Conservation (phyloP, 2,329 filamentous ascomycete species). For the Colletotrichum lindemuthianum region DNA sequence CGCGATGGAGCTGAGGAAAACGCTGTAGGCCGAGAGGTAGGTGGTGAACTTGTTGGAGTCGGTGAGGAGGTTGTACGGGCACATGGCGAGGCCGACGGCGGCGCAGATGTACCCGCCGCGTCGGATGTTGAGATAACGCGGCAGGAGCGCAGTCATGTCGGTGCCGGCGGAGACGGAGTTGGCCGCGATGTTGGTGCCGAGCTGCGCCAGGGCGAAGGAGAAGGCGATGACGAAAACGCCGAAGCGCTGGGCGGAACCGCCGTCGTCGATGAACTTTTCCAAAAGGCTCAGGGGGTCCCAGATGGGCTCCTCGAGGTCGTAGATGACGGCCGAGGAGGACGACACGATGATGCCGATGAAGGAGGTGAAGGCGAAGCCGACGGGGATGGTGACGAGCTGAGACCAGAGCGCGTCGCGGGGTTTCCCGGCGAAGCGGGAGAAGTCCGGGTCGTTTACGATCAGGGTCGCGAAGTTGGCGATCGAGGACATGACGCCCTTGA, state of each 20-base stretch:
- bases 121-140: slow-evolving; percentile 84
- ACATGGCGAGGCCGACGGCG: slow-evolving; percentile 82
- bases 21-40: slow-evolving; percentile 90
- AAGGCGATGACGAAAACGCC: slow-evolving; percentile 79
- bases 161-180: slow-evolving; percentile 87
- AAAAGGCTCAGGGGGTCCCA: slow-evolving; percentile 80
- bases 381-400: slow-evolving; percentile 79
- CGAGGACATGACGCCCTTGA: slow-evolving; percentile 87
- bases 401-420: slow-evolving; percentile 83
- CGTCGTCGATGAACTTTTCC: slow-evolving; percentile 74
- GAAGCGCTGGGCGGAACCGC: slow-evolving; percentile 74
- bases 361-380: slow-evolving; percentile 80
- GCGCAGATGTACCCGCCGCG: slow-evolving; percentile 90
- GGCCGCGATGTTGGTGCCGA: slow-evolving; percentile 88
- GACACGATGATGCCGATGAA: slow-evolving; percentile 86
- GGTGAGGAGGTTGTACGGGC: slow-evolving; percentile 83
- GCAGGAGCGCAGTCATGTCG: slow-evolving; percentile 82
- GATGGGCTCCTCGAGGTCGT: slow-evolving; percentile 67
- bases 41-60: slow-evolving; percentile 86
- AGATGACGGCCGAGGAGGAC: slow-evolving; percentile 76
- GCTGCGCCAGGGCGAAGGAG: slow-evolving; percentile 80
- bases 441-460: slow-evolving; percentile 86
- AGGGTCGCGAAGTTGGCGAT: slow-evolving; percentile 93
- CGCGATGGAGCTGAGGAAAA: slow-evolving; percentile 92
- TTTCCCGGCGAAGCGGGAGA: slow-evolving; percentile 82